Percentiles rank a stretch among this genome's conserved stretches.
These are phyloP conservation scores for Abelmoschus esculentus DNA, from an alignment of 345 rosid genomes.

Conservation along the genomic window DNA sequence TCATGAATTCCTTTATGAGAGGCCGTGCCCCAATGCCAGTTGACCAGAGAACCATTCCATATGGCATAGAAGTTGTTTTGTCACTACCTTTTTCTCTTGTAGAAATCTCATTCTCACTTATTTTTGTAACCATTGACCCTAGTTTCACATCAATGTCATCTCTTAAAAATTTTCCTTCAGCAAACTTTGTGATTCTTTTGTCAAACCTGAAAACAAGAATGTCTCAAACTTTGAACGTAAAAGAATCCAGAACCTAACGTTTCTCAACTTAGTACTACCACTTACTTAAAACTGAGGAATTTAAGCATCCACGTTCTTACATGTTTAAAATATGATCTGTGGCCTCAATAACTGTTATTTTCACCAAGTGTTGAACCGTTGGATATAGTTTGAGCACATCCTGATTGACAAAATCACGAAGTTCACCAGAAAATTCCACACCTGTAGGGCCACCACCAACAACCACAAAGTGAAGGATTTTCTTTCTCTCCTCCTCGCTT, in stretches of 20 bases:
- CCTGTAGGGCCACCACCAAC: slow-evolving; percentile 99
- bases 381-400: slow-evolving; percentile 86
- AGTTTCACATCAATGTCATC: slow-evolving; percentile 84
- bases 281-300: not conserved
- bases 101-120: slow-evolving; percentile 69
- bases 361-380: slow-evolving; percentile 42
- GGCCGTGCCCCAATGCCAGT: slow-evolving; percentile 93
- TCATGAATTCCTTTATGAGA: slow-evolving; percentile 83
- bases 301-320: slow-evolving; percentile 26
- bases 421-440: slow-evolving; percentile 97
- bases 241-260: not conserved
- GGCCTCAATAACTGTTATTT: slow-evolving; percentile 88
- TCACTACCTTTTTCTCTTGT: slow-evolving; percentile 65
- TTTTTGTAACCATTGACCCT: slow-evolving; percentile 88
- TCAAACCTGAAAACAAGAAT: slow-evolving; percentile 66
- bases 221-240: not conserved
- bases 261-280: too few species aligned
- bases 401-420: slow-evolving; percentile 82
- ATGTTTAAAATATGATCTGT: slow-evolving; percentile 90
- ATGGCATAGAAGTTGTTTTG: slow-evolving; percentile 51
- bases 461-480: slow-evolving; percentile 86
- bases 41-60: slow-evolving; percentile 98
- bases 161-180: slow-evolving; percentile 78
- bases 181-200: slow-evolving; percentile 93
- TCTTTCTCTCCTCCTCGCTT: slow-evolving; percentile 79